phyloP scores from a whole-genome alignment of 768 basidiomycete species.

The Pisolithus sp. region DNA sequence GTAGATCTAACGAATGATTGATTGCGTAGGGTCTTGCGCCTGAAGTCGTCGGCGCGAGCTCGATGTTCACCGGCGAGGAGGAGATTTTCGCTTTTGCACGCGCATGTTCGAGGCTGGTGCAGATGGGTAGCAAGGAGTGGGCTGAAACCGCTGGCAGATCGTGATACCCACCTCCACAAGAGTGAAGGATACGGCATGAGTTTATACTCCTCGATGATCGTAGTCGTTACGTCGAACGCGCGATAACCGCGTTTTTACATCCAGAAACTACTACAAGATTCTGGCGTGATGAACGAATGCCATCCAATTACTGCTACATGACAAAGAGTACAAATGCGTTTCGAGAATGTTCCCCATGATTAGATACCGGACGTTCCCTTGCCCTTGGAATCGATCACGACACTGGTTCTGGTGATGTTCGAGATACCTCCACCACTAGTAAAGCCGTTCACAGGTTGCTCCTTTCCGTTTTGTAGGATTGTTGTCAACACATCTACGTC shows the following conservation, averaged over 20 bases:
- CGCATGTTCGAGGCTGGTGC: conserved; percentile 79
- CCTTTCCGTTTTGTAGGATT: conserved; percentile 59
- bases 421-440: conserved; percentile 9
- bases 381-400: conserved; percentile 33
- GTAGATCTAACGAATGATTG: background rate
- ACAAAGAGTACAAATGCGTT: background rate
- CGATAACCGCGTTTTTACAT: no score
- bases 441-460: conserved; percentile 47
- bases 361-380: conserved; percentile 33
- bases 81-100: conserved; percentile 96
- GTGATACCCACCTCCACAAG: background rate
- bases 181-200: no score
- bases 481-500: conserved; percentile 55
- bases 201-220: no score
- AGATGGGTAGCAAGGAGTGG: conserved; percentile 93
- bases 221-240: no score
- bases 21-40: conserved; percentile 62
- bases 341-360: conserved; percentile 4
- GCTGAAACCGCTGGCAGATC: conserved; percentile 37
- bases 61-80: conserved; percentile 95
- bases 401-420: conserved; percentile 30
- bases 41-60: conserved; percentile 71
- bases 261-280: no score
- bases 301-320: no score
- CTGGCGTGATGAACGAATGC: no score